Conservation (phyloP, 768 basidiomycete species). For the Candolleomyces efflorescens region DNA sequence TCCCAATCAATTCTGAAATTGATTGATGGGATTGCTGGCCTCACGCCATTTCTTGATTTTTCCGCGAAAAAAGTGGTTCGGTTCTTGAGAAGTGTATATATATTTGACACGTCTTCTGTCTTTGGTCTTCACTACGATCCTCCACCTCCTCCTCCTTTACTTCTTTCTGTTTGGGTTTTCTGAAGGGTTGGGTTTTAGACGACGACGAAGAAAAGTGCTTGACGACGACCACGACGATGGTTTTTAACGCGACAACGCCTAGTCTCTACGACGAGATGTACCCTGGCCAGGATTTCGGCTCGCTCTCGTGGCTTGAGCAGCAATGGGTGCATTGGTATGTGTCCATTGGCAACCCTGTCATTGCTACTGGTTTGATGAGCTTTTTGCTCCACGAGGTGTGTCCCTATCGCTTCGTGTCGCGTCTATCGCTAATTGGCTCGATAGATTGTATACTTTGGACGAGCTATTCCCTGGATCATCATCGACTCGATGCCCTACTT, state of each 20-base stretch:
- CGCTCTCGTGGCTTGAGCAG: conserved; percentile 68
- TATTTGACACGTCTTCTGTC: not conserved
- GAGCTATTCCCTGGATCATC: conserved; percentile 92
- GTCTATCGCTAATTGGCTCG: not conserved
- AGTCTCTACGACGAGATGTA: conserved; percentile 28
- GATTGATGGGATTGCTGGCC: not conserved
- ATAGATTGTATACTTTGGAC: conserved; percentile 95
- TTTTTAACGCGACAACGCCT: conserved; percentile 6
- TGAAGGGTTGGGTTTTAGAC: no score
- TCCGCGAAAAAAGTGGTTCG: conserved; percentile 7
- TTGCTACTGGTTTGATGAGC: conserved; percentile 92
- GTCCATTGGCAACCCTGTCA: conserved; percentile 79
- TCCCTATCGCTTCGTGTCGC: conserved; percentile 2
- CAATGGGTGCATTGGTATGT: conserved; percentile 86
- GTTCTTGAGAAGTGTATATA: conserved; percentile 1
- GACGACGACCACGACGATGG: not conserved
- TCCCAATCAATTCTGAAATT: no score
- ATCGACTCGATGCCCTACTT: conserved; percentile 95
- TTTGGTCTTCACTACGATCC: not conserved
- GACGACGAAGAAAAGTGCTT: no score
- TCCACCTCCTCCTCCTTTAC: no score
- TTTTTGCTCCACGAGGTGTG: conserved; percentile 93
- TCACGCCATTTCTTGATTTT: conserved; percentile 10
- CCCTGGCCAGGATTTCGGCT: conserved; percentile 51
- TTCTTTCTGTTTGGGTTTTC: no score